Base-by-base conservation (phyloP, 2,329 filamentous ascomycete species). In the Orbilia blumenaviensis region DNA sequence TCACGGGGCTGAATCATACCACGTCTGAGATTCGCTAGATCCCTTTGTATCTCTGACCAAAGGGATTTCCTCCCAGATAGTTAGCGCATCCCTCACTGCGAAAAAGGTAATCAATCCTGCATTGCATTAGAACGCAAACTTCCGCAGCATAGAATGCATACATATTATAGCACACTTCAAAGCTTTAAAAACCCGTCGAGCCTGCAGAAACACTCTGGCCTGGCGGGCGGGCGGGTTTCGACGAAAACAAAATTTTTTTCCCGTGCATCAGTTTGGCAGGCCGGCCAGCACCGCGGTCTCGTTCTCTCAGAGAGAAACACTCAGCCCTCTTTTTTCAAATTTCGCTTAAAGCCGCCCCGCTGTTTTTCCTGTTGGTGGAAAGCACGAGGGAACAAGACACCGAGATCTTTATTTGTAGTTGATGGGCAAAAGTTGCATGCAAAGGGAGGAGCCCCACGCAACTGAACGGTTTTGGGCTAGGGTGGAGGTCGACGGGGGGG, bases 1-100 rank as follows among this genome's bases (percentile, higher is more conserved):
- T 76, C 72, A 76, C 72, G 72, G 72, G 72, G 72, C 50, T 69
- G 72, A 76, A 76, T 76, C 72, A 76, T 69, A 58, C 72, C 64
- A 76, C 72, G 72, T 76, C 56, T 69, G 64, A 52, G 60, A 68
- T 63, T 41, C 54, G 18, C 36, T 32, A 52, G 27, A 66, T 42
- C 41, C 36, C 41, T 62, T 32, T 64, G 71, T 58, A 69, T 66
- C 58, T 76, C 64, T 76, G 64, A 69, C 72, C 58, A 58, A 69
- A 68, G 46, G 63, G 63, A 63, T 58, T 25, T 44, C 38, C 48
- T 64, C 58, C 58, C 58, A n/a, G 18, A 21, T 36, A 58, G 56
- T 56, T 56, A 56, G 50, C 50, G 50, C 58, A 66, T 61, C 71
- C 41, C 64, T 60, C 72, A 58, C 38, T n/a, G 44, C 61, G 52